Evolutionary conservation across 805 yeast genomes (phyloP), one percentile per base, ranked within the genome.

Genomic region (Saturnispora hagleri): DNA sequence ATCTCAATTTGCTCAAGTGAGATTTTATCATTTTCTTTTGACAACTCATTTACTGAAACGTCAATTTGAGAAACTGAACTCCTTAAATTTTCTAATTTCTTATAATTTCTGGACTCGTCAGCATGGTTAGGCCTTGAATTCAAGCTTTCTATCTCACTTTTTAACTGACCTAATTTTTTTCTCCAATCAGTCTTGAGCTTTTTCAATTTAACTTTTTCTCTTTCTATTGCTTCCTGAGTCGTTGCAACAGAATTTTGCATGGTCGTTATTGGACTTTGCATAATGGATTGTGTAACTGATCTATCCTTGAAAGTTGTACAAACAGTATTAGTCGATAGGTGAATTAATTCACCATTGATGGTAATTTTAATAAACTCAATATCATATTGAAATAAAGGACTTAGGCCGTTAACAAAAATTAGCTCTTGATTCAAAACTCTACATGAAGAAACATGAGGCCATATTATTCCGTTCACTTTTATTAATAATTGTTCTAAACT

Each of bases 401-500:
- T 79, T 38, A 84, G 67, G 0, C 89, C 89, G 57, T 80, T 76
- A 17, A 84, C 79, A 1, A 81, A 73, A n/a, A 81, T 72, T 48
- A 75, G 68, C 50, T 76, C 78, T 44, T 76, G 76, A 33, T 74
- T 73, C 22, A 69, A 68, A 17, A 70, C 62, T 15, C 71, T 69
- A 46, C 80, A 80, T 38, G 77, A 71, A 0, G 81, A 73, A 1
- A 80, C 79, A 60, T 82, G 87, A 26, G 81, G 76, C 89, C 89
- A 84, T 13, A 77, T 73, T 22, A 83, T 74, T 22, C 87, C 88
- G 58, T 84, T 83, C 4, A 84, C 87, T 51, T 71, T 66, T 12
- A 73, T 74, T 45, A 71, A 67, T 5, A 75, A 61, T 51, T 67
- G 74, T 47, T 73, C 72, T 51, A 71, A 69, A 44, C 64, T 62